A percentile compares a stretch with the other conserved stretches of the same genome.
phyloP scores from a whole-genome alignment of 2,329 filamentous ascomycete genomes.

The Penicillium italicum region DNA sequence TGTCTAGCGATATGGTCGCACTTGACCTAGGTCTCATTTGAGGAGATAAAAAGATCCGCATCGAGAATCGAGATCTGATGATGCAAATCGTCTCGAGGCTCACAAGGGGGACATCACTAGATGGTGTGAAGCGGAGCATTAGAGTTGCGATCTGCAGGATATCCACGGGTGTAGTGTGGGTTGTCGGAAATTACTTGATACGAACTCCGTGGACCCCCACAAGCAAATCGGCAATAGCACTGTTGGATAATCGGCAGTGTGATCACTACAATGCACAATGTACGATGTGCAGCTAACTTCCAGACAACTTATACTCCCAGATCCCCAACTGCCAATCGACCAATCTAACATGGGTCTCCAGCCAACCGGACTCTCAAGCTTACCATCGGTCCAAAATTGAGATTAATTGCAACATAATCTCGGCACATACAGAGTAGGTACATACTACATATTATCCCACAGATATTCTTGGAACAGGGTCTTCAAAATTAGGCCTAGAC shows the following conservation, averaged over 20 bases:
- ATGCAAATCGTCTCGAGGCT: background rate
- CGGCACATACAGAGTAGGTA: background rate
- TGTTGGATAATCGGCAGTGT: too few species aligned
- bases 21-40: too few species aligned
- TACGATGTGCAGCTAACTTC: too few species aligned
- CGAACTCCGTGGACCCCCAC: too few species aligned
- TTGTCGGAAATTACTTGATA: background rate
- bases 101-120: background rate
- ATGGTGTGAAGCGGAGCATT: background rate
- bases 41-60: background rate
- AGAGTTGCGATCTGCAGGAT: background rate
- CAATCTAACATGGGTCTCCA: background rate
- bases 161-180: too few species aligned
- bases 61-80: conserved; percentile 3
- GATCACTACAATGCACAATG: too few species aligned
- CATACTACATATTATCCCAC: too few species aligned
- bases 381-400: background rate
- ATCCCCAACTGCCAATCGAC: background rate
- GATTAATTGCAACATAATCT: background rate
- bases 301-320: background rate
- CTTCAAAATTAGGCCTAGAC: background rate
- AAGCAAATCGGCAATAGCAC: background rate
- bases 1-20: background rate
- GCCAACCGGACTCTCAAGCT: background rate
- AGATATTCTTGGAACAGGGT: background rate